Conservation (phyloP, 176 grass and related monocot species). For the Aegilops bicornis region DNA sequence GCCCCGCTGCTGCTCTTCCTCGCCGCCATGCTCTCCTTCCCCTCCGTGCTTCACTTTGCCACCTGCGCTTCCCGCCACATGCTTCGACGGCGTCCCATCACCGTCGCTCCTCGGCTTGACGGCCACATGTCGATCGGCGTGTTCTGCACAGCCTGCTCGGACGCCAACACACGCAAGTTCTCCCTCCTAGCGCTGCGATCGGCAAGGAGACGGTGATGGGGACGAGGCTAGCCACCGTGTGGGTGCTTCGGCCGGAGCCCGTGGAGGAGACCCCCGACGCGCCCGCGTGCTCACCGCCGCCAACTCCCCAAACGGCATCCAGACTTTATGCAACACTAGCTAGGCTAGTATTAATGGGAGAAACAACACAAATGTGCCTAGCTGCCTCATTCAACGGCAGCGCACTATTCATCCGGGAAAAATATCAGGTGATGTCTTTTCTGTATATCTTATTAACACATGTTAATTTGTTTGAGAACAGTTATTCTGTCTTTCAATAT, state of each 20-base stretch:
- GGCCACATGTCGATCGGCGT: constrained; percentile 32
- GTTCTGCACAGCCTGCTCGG: constrained; percentile 79
- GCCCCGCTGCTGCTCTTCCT: not conserved
- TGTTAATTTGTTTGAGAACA: no score
- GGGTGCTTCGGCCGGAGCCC: constrained; percentile 42
- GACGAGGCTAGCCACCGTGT: constrained; percentile 26
- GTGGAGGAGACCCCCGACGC: constrained; percentile 35
- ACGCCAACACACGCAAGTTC: constrained; percentile 72
- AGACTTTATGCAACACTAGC: constrained; percentile 7
- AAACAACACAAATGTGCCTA: no score
- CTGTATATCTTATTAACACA: no score
- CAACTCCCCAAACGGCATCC: constrained; percentile 80
- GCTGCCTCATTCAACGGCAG: no score
- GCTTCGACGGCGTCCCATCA: constrained; percentile 59
- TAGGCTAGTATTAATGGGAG: no score
- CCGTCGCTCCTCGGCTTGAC: not conserved
- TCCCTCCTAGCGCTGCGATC: constrained; percentile 35
- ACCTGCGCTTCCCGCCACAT: not conserved
- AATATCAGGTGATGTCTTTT: no score
- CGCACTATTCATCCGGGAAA: no score
- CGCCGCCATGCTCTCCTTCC: not conserved
- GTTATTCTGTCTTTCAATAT: no score
- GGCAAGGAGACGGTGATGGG: not conserved
- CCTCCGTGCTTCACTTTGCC: not conserved
- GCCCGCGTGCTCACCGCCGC: constrained; percentile 42